phyloP scores from a whole-genome alignment of 352 stramenopile genomes.

The Phytopythium delawarense region DNA sequence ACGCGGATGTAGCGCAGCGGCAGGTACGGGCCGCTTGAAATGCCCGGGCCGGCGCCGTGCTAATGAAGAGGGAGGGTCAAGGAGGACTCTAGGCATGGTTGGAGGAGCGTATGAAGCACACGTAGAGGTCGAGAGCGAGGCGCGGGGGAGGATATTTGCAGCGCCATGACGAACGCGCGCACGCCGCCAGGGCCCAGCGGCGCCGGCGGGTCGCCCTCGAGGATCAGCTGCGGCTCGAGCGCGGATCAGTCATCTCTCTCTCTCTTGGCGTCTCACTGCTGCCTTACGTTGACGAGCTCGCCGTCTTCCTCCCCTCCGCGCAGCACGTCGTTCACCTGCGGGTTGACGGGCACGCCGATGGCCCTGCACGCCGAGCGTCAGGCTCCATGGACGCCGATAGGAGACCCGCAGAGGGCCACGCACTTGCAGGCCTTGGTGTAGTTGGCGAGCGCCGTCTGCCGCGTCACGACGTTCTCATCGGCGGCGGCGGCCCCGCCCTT shows the following conservation, averaged over 20 bases:
- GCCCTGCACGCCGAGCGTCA: constrained; percentile 21
- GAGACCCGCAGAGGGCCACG: background rate
- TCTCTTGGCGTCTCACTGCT: background rate
- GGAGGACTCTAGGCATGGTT: constrained; percentile 11
- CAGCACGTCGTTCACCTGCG: constrained; percentile 66
- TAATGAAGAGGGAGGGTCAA: constrained; percentile 29
- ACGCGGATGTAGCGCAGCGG: constrained; percentile 74
- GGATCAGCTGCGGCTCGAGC: constrained; percentile 43
- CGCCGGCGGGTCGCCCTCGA: constrained; percentile 66
- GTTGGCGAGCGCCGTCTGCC: constrained; percentile 54
- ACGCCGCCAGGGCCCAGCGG: constrained; percentile 55
- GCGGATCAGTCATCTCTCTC: background rate
- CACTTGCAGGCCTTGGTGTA: constrained; percentile 82
- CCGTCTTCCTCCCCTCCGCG: constrained; percentile 62
- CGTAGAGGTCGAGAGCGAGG: background rate
- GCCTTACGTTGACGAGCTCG: constrained; percentile 60
- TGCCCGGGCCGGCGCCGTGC: constrained; percentile 59
- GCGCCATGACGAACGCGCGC: constrained; percentile 59
- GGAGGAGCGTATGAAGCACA: background rate
- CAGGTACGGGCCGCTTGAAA: constrained; percentile 55
- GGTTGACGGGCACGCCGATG: constrained; percentile 65
- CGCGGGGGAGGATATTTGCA: constrained; percentile 71
- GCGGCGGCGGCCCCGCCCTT: constrained; percentile 49
- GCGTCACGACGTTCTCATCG: constrained; percentile 65
- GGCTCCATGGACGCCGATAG: too few relatives aligned